Percentiles rank a stretch among this genome's conserved stretches.
These are phyloP conservation scores for Beta macrorhiza DNA, from an alignment of 179 eudicot species.

Conservation along the genomic window DNA sequence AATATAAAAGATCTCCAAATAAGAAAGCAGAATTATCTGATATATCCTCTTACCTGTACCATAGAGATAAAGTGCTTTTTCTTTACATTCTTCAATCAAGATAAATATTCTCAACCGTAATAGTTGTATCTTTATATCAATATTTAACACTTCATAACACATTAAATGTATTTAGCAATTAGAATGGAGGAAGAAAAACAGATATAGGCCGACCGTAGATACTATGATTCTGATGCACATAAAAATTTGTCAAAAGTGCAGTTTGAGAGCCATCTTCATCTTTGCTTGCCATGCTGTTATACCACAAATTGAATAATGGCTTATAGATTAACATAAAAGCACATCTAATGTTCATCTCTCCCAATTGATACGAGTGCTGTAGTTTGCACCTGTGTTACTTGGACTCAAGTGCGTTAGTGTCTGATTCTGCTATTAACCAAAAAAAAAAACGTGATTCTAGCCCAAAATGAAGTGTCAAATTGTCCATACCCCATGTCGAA, in stretches of 20 bases:
- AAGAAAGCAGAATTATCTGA: neutral
- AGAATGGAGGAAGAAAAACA: neutral
- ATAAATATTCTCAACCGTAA: neutral
- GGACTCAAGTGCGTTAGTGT: no score
- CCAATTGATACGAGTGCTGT: neutral
- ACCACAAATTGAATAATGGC: neutral
- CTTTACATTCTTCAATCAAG: neutral
- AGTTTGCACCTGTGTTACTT: no score
- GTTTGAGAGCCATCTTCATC: conserved; percentile 5
- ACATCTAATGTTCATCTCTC: neutral
- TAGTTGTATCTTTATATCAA: neutral
- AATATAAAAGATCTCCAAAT: neutral
- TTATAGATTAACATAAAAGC: neutral
- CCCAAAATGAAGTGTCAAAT: no score
- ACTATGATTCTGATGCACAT: neutral
- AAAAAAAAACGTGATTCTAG: no score
- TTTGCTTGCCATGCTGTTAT: neutral
- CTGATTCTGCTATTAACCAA: no score
- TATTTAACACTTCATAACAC: neutral
- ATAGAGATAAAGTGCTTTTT: neutral
- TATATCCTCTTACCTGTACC: neutral
- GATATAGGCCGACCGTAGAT: neutral
- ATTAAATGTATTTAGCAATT: neutral
- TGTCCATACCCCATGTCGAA: no score
- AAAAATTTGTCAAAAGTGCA: neutral